Base-by-base conservation (phyloP, 495 filamentous ascomycete genomes). In the Neurospora hispaniola region DNA sequence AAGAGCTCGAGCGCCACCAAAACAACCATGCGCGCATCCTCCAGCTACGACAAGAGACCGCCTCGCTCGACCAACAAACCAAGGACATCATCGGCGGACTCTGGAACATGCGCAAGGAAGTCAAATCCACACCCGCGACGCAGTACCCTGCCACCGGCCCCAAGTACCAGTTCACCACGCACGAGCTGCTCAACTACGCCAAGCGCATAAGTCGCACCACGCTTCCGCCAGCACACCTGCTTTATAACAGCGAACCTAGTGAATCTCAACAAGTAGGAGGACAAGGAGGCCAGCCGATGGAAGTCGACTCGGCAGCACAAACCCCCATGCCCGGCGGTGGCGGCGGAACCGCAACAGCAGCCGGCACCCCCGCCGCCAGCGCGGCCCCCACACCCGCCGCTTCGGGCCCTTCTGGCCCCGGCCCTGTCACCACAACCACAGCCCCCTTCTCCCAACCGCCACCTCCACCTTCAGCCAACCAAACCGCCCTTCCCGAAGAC, bases 161-260 rank as follows among this genome's bases (percentile, higher is more conserved):
- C 2, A 78, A 76, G 75, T 79, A 83, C 75, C 74, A 83, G 18
- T 87, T 94, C 70, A 84, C 86, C 14, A 90, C 90, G 71, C 83
- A 84, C 66, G 90, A 94, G 70, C 86, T 95, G 2, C 87, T 95
- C 9, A 81, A 81, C 62, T 94, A 91, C 76, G 93, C 92, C 10
- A 87, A 88, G n/a, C 86, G 87, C 74, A 93, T 94, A 73, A 89
- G 87, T 71, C 89, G 87, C 78, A 92, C 88, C 74, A 94, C 93
- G 0, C 82, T 90, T 10, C 92, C 92, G 1, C 88, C 89, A 1
- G 87, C 88, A 6, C 89, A 85, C 73, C 83, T 66, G 27, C 27
- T 66, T 14, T 12, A 35, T 14, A 27, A 66, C 12, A 14, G 54
- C 31, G 43, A 46, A 46, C 8, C 43, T 20, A 66, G 14, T 27